Evolutionary conservation across 352 stramenopile genomes (phyloP).

Genomic region (Phytophthora litchii): DNA sequence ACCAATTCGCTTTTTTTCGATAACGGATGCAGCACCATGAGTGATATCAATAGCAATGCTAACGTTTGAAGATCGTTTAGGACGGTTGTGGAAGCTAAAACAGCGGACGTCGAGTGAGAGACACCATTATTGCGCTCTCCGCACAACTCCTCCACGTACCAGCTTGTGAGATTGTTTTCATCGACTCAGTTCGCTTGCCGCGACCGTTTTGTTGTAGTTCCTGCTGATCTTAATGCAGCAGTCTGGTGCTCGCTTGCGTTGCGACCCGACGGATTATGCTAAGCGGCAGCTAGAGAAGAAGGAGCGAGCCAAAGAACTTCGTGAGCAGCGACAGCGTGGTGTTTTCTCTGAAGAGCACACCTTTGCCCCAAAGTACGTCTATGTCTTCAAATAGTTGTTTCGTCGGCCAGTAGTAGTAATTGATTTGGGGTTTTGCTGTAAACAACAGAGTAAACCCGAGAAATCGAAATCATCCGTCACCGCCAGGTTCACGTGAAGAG

Average conservation of each 20-base stretch:
- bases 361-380: constrained; percentile 73
- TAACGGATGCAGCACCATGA: constrained; percentile 28
- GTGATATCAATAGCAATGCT: constrained; percentile 44
- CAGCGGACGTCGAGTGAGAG: constrained; percentile 13
- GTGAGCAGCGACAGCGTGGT: constrained; percentile 66
- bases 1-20: constrained; percentile 11
- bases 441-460: constrained; percentile 53
- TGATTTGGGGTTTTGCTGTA: too few species aligned
- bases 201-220: constrained; percentile 6
- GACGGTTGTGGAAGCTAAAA: constrained; percentile 15
- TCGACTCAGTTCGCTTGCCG: background rate
- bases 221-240: constrained; percentile 50
- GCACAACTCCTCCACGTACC: constrained; percentile 9
- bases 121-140: constrained; percentile 11
- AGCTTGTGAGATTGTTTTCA: constrained; percentile 1
- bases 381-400: background rate
- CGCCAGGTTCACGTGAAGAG: constrained; percentile 59
- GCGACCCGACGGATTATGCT: constrained; percentile 82
- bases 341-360: constrained; percentile 81
- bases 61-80: constrained; percentile 24
- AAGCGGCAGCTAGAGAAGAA: constrained; percentile 81
- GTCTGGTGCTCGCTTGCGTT: constrained; percentile 60
- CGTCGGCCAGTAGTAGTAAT: too few species aligned
- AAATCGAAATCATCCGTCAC: constrained; percentile 21
- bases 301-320: constrained; percentile 75